phyloP scores from a whole-genome alignment of 1,284 basidiomycete species.

The Chalciporus piperatoides region DNA sequence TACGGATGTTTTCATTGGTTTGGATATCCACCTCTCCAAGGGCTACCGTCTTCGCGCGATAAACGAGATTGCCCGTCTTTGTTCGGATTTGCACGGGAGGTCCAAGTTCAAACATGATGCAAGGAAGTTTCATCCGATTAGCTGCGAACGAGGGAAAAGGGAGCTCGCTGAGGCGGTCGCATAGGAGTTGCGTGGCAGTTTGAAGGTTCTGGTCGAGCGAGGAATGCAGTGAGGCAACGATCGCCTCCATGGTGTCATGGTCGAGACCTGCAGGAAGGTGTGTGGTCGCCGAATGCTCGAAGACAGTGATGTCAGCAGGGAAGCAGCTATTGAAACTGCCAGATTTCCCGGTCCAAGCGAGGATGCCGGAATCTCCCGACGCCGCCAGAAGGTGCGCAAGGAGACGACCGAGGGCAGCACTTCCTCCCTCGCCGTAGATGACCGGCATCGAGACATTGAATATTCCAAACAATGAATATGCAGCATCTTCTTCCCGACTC shows the following conservation, averaged over 20 bases:
- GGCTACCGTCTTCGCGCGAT: not conserved
- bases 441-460: not conserved
- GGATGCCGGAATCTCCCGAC: not conserved
- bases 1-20: not conserved
- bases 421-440: not conserved
- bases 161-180: no score
- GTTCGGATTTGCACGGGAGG: not conserved
- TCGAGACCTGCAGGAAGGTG: not conserved
- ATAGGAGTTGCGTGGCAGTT: no score
- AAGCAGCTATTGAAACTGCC: not conserved
- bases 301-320: not conserved
- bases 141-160: no score
- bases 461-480: not conserved
- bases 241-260: no score
- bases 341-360: not conserved
- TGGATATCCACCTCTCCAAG: not conserved
- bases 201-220: not conserved
- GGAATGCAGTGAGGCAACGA: not conserved
- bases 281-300: not conserved
- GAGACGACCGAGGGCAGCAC: not conserved
- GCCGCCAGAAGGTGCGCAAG: not conserved
- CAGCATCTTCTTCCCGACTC: not conserved
- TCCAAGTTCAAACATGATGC: not conserved
- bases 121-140: not conserved
- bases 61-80: not conserved